Percentiles rank a stretch among this genome's conserved stretches.
These are phyloP conservation scores for Malus hybrid DNA, from an alignment of 331 rosid species.

Conservation along the genomic window DNA sequence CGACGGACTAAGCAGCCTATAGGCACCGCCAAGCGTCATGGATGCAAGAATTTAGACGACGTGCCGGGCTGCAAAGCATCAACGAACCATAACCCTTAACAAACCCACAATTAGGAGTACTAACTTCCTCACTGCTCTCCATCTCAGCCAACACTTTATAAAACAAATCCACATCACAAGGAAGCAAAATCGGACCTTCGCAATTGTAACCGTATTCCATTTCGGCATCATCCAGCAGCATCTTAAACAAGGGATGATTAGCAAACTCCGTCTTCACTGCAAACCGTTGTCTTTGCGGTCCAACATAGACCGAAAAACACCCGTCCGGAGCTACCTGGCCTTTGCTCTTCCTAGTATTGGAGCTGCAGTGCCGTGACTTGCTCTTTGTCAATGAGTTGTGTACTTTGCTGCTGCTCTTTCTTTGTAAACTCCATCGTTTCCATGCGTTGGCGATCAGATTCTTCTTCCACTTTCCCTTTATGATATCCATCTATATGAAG, in stretches of 20 bases:
- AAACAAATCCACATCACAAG: constrained; percentile 54
- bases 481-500: constrained; percentile 9
- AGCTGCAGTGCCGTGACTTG: constrained; percentile 3
- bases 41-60: not conserved
- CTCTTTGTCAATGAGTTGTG: not conserved
- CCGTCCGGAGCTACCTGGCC: constrained; percentile 43
- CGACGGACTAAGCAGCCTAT: constrained; percentile 22
- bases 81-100: not conserved
- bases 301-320: constrained; percentile 54
- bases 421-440: constrained; percentile 10
- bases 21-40: constrained; percentile 4
- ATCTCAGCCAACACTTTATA: constrained; percentile 38
- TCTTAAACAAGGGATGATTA: constrained; percentile 58
- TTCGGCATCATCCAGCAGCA: constrained; percentile 60
- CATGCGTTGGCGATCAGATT: constrained; percentile 16
- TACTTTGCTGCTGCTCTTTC: not conserved
- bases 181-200: constrained; percentile 67
- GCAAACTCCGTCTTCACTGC: constrained; percentile 38
- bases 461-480: constrained; percentile 16
- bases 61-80: constrained; percentile 15
- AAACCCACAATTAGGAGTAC: constrained; percentile 12
- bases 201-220: constrained; percentile 43
- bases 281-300: constrained; percentile 41
- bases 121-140: constrained; percentile 4
- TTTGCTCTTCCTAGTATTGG: not conserved